Evolutionary conservation across 345 rosid species (phyloP), one percentile per base, ranked within the genome.

Genomic region (Citrus cavaleriei): DNA sequence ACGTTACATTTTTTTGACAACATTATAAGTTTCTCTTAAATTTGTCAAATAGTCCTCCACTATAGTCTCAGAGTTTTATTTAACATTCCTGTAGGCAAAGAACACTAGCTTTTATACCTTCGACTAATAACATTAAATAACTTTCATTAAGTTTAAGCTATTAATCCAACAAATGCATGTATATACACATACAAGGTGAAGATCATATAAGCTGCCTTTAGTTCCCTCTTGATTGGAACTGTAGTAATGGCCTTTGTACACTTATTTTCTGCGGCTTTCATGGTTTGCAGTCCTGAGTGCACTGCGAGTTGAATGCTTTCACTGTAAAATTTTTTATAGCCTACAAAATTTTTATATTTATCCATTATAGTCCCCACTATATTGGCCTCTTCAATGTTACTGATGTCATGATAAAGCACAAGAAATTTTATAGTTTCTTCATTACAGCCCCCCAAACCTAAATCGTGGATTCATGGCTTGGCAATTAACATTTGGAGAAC

Each of bases 141-240:
- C 19, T n/a, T 4, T 24, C 12, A 40, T 24, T 59, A 21, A 16
- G 22, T 7, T 38, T n/a, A 7, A 72, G 46, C 64, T 32, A 57
- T 55, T 58, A 34, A 40, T 40, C 40, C 10, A 38, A 40, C 10
- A 40, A 40, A 40, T 40, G 46, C 10, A 70, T 27, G 24, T 25
- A 46, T 12, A 6, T 13, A 70, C 25, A 10, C 35, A 37, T 87
- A 95, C 98, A 98, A 93, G 84, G 78, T 87, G 92, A 62, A 89
- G 86, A 88, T 96, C 99, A 86, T 92, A 83, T 78, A 96, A 86
- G 80, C 98, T 98, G 24, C 88, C 87, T 69, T 82, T 86, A 28
- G 79, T 22, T n/a, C 97, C 92, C 51, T 78, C 85, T n/a, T 77
- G 80, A 7, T 58, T 75, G 68, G 13, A 1, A 54, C 87, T 92